Conservation (phyloP, 2,329 filamentous ascomycete genomes). For the Ceratocystiopsis minuta region DNA sequence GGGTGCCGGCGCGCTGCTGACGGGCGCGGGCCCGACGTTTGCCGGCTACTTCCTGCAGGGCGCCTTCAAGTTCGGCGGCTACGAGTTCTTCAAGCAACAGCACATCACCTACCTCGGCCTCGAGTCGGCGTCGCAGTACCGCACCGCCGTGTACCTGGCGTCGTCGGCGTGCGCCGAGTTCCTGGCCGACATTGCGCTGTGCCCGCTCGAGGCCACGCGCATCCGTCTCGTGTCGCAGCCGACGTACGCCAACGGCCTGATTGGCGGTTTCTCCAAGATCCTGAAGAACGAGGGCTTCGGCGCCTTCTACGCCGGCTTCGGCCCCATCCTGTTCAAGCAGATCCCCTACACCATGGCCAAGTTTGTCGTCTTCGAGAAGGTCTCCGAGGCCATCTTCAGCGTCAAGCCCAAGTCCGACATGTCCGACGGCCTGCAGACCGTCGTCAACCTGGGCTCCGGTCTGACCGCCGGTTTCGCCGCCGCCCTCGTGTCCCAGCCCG, state of each 20-base stretch:
- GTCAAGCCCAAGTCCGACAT: conserved; percentile 47
- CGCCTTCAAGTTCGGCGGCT: conserved; percentile 75
- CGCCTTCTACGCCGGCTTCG: conserved; percentile 71
- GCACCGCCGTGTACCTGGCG: conserved; percentile 54
- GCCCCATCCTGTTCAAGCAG: conserved; percentile 63
- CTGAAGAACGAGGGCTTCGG: conserved; percentile 53
- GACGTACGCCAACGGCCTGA: conserved; percentile 53
- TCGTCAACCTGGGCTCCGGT: conserved; percentile 39
- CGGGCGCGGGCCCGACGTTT: conserved; percentile 59
- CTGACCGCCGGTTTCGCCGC: conserved; percentile 53
- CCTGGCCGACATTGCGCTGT: conserved; percentile 55
- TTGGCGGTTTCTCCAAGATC: conserved; percentile 59
- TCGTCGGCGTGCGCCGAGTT: conserved; percentile 40
- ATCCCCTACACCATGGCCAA: conserved; percentile 79
- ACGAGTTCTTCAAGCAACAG: conserved; percentile 81
- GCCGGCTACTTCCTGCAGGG: conserved; percentile 76
- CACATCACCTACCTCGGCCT: conserved; percentile 55
- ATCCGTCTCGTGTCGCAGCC: conserved; percentile 70
- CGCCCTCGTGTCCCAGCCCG: conserved; percentile 64
- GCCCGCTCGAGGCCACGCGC: conserved; percentile 70
- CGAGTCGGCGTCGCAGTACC: conserved; percentile 51
- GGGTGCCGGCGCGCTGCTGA: conserved; percentile 60
- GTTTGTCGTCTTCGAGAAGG: conserved; percentile 78
- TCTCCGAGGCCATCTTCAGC: conserved; percentile 48
- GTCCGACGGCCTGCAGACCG: conserved; percentile 47